A percentile compares a stretch with the other conserved stretches of the same genome.
phyloP scores from a whole-genome alignment of 345 rosid genomes.

The Euphorbia peplus region DNA sequence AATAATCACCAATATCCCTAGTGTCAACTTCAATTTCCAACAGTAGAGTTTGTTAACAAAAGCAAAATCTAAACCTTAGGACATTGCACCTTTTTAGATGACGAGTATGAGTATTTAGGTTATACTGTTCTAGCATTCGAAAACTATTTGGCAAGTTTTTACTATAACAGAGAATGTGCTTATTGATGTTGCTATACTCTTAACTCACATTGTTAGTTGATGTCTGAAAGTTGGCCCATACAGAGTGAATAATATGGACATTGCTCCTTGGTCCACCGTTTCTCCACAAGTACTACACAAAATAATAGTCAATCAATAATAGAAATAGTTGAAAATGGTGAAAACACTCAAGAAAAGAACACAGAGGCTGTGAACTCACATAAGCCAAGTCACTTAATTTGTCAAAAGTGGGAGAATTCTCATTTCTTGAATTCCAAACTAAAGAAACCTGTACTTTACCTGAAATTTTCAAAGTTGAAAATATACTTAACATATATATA shows the following conservation, averaged over 20 bases:
- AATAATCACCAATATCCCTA: neutral
- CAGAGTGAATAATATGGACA: conserved; percentile 63
- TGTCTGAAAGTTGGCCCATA: conserved; percentile 98
- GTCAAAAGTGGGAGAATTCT: conserved; percentile 57
- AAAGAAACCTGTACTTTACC: conserved; percentile 83
- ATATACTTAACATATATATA: neutral
- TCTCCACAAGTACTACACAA: conserved; percentile 79
- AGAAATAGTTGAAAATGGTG: neutral
- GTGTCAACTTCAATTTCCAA: neutral
- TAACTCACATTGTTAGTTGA: conserved; percentile 81
- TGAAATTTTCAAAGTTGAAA: conserved; percentile 21
- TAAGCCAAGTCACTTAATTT: conserved; percentile 70
- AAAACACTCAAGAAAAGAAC: neutral
- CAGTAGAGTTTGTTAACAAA: neutral
- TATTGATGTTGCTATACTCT: neutral
- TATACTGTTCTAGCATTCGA: neutral
- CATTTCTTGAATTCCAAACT: conserved; percentile 95
- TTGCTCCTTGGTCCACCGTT: conserved; percentile 69
- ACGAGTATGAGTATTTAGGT: neutral
- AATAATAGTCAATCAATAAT: conserved; percentile 6
- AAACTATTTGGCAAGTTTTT: neutral
- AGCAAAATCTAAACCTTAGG: neutral
- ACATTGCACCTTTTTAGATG: neutral
- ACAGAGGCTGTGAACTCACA: conserved; percentile 39
- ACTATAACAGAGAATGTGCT: neutral